Conservation (phyloP, 1,284 basidiomycete species). For the Filobasidium uniguttulatum region DNA sequence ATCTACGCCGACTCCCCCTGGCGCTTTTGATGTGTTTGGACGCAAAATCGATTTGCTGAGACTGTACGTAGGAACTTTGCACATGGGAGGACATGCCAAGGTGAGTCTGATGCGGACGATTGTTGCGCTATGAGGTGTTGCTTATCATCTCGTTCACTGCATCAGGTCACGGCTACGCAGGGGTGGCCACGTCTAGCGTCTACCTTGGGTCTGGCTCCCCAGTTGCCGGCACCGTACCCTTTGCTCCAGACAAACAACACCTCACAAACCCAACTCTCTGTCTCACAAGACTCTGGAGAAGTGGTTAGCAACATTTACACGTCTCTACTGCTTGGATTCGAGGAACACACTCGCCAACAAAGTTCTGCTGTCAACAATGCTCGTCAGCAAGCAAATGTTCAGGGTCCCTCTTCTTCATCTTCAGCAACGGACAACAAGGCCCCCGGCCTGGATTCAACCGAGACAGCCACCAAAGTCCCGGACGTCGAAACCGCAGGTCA, state of each 20-base stretch:
- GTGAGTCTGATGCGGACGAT: neutral
- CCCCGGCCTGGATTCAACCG: neutral
- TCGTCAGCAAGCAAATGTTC: neutral
- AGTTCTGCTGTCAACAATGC: neutral
- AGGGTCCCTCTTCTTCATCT: neutral
- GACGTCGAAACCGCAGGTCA: neutral
- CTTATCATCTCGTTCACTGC: neutral
- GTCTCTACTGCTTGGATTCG: neutral
- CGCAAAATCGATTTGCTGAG: constrained; percentile 7
- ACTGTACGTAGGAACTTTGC: neutral
- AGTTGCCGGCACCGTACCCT: neutral
- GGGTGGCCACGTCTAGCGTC: neutral
- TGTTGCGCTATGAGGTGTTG: too few relatives aligned
- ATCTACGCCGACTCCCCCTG: constrained; percentile 5
- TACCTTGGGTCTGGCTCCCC: neutral
- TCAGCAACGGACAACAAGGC: neutral
- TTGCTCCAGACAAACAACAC: neutral
- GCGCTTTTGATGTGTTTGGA: constrained; percentile 5
- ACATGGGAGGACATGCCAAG: neutral
- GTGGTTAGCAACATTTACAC: neutral
- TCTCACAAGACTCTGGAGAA: neutral
- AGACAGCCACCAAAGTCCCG: neutral
- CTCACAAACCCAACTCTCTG: neutral
- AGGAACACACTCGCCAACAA: neutral
- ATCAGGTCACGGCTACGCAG: neutral